Percentiles rank a stretch among this genome's conserved stretches.
These are phyloP conservation scores for Citrus sinensis DNA, from an alignment of 345 rosid genomes.

Conservation along the genomic window DNA sequence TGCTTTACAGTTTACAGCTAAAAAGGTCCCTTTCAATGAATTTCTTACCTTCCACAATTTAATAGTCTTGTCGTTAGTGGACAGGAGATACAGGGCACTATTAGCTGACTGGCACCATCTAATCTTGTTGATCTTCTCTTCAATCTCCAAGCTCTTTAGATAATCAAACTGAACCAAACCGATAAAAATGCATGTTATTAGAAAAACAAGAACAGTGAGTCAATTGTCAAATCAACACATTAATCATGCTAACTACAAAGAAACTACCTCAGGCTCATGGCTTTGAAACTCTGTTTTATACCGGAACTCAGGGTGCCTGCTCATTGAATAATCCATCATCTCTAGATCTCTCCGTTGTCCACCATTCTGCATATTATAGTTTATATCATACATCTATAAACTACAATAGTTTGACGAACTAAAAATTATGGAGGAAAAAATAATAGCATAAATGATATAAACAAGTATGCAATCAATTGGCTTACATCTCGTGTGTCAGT, in stretches of 20 bases:
- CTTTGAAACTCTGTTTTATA: slow-evolving; percentile 95
- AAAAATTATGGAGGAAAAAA: background rate
- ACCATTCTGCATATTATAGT: slow-evolving; percentile 45
- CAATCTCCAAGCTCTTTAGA: slow-evolving; percentile 97
- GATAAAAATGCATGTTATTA: slow-evolving; percentile 11
- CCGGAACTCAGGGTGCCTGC: slow-evolving; percentile 74
- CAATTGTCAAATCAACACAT: background rate
- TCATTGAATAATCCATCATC: slow-evolving; percentile 51
- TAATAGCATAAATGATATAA: background rate
- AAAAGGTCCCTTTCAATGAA: background rate
- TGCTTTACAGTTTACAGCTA: background rate
- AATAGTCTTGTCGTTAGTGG: slow-evolving; percentile 82
- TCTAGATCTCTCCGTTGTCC: slow-evolving; percentile 67
- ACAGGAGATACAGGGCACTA: slow-evolving; percentile 78
- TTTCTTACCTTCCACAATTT: slow-evolving; percentile 85
- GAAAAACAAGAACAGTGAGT: background rate
- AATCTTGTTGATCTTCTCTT: slow-evolving; percentile 94
- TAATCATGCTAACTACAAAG: background rate
- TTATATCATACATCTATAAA: slow-evolving; percentile 13
- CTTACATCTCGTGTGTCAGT: slow-evolving; percentile 68
- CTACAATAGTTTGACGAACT: slow-evolving; percentile 6
- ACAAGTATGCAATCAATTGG: slow-evolving; percentile 7
- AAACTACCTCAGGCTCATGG: slow-evolving; percentile 87
- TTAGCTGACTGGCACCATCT: slow-evolving; percentile 93
- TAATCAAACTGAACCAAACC: slow-evolving; percentile 71